Percentiles rank a stretch among this genome's conserved stretches.
phyloP scores from a whole-genome alignment of 768 basidiomycete genomes.

The Rubroboletus pulcherrimus region DNA sequence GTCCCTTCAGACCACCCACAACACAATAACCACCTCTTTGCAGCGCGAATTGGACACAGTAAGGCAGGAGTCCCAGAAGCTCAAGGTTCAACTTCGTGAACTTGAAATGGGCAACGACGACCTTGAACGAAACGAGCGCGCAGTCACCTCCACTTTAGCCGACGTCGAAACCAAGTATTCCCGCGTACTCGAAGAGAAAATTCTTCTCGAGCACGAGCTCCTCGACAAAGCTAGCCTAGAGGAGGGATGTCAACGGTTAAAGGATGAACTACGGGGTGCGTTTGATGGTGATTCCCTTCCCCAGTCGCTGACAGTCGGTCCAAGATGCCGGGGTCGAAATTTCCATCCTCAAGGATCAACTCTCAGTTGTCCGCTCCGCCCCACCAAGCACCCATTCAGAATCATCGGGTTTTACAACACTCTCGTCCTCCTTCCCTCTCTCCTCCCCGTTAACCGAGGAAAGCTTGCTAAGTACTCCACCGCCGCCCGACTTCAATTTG shows the following conservation, averaged over 20 bases:
- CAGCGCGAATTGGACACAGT: constrained; percentile 88
- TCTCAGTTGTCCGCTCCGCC: constrained; percentile 39
- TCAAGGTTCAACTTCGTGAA: constrained; percentile 76
- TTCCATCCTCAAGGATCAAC: constrained; percentile 75
- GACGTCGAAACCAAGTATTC: constrained; percentile 88
- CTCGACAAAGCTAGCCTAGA: constrained; percentile 87
- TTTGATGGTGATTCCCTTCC: constrained; percentile 28
- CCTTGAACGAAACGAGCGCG: constrained; percentile 90
- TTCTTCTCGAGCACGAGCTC: constrained; percentile 92
- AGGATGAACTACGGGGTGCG: constrained; percentile 90
- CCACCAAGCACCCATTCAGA: constrained; percentile 27
- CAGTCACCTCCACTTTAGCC: constrained; percentile 75
- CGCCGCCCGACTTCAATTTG: constrained; percentile 58
- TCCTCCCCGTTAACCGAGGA: constrained; percentile 40
- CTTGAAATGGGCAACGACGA: constrained; percentile 98
- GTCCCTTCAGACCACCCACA: constrained; percentile 84
- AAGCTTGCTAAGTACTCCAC: constrained; percentile 53
- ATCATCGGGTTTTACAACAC: constrained; percentile 25
- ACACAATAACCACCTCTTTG: constrained; percentile 84
- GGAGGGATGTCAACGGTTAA: constrained; percentile 86
- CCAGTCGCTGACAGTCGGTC: constrained; percentile 14
- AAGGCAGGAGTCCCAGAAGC: constrained; percentile 66
- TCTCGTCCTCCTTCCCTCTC: constrained; percentile 35
- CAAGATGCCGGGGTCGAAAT: constrained; percentile 84
- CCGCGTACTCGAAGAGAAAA: constrained; percentile 92